Evolutionary conservation across 2,329 filamentous ascomycete genomes (phyloP), one percentile per base, ranked within the genome.

Genomic region (Aspergillus sp.): DNA sequence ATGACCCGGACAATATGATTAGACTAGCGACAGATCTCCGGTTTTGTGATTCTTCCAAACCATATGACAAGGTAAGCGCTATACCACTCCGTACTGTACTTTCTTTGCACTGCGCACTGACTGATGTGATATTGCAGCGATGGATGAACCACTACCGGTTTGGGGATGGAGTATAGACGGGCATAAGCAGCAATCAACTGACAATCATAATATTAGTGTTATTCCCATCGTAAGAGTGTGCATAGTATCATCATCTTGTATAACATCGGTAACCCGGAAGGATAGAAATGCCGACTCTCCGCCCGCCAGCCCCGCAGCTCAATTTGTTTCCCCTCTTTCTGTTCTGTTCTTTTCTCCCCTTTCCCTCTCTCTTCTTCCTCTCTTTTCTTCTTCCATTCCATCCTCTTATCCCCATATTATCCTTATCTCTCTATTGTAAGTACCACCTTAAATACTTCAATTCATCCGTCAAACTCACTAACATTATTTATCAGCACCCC

Each of bases 21-120:
- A 70, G 78, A 1, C 68, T 81, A 0, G 79, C 75, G 0, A 81
- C 79, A 2, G 78, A 81, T 56, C 54, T 82, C 44, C 70, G 79
- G 1, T 81, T 81, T 55, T 77, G 79, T 6, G 69, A 81, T 52
- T 68, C 71, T 4, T 74, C 72, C 5, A 71, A 70, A 48, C 72
- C 71, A 1, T 80, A 74, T 66, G 78, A 80, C 52, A 73, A 64
- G 57, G 64, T 65, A 46, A 4, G 47, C 43, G n/a, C 10, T 37
- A 13, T 37, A 7, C 13, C 22, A 19, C 37, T 22, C 15, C 19
- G 17, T 12, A 51, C 45, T 25, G 12, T 7, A 5, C 20, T 9
- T n/a, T 37, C 4, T 25, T 22, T 5, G 20, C 10, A 15, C 3
- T 7, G 3, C 4, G 35, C 27, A 17, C 44, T 39, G 7, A 46